A percentile compares a stretch with the other conserved stretches of the same genome.
phyloP scores from a whole-genome alignment of 176 grass and related monocot genomes.

The Oryza rufipogon region DNA sequence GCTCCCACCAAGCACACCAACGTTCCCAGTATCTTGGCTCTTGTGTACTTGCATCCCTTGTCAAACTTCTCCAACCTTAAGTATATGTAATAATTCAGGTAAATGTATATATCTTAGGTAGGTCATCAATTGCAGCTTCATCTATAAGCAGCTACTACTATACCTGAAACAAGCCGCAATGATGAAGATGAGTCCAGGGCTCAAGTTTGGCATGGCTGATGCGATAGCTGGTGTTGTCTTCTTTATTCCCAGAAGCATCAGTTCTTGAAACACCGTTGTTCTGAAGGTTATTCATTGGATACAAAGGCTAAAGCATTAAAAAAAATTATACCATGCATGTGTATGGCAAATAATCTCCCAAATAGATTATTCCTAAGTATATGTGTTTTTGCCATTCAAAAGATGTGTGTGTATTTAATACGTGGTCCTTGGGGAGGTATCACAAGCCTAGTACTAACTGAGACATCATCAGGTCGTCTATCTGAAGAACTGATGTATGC shows the following conservation, averaged over 20 bases:
- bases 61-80: conserved; percentile 69
- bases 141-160: not conserved
- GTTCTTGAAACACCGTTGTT: conserved; percentile 51
- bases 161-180: conserved; percentile 68
- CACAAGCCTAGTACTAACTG: too few relatives aligned
- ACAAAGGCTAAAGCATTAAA: not conserved
- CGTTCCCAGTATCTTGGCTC: conserved; percentile 64
- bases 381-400: too few relatives aligned
- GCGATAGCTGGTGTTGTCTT: conserved; percentile 63
- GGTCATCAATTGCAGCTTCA: not conserved
- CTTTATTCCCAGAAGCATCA: conserved; percentile 58
- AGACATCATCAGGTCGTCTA: too few relatives aligned
- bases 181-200: conserved; percentile 64
- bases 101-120: not conserved
- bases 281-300: conserved; percentile 33
- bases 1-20: conserved; percentile 64
- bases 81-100: too few relatives aligned
- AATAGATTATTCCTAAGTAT: too few relatives aligned
- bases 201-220: conserved; percentile 73
- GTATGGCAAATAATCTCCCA: too few relatives aligned
- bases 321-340: too few relatives aligned
- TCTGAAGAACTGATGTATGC: too few relatives aligned
- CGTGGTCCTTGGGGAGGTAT: too few relatives aligned
- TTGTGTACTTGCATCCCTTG: conserved; percentile 58
- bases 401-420: too few relatives aligned